Percentiles rank a stretch among this genome's conserved stretches.
Conservation (phyloP, 768 basidiomycete genomes). For the Ramaria sp. region DNA sequence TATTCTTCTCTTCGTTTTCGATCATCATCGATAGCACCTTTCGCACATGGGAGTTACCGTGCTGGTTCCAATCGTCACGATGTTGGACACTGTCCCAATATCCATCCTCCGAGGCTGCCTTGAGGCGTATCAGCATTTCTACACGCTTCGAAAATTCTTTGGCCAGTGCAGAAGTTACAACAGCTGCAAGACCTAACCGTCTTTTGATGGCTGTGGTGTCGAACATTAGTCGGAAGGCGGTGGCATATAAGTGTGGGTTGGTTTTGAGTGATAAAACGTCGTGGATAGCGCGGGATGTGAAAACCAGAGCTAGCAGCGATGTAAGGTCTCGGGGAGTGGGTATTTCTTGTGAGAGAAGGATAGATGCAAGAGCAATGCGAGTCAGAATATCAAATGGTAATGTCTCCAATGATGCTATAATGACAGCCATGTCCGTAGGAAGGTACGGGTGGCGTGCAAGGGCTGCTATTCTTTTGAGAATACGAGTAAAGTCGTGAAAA, state of each 20-base stretch:
- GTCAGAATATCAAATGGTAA: conserved; percentile 2
- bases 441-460: too few species aligned
- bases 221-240: not conserved
- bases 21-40: not conserved
- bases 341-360: not conserved
- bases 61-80: not conserved
- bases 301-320: not conserved
- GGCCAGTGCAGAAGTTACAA: not conserved
- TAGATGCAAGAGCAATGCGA: not conserved
- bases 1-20: conserved; percentile 1
- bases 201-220: not conserved
- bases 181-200: not conserved
- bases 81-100: not conserved
- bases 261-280: not conserved
- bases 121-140: not conserved
- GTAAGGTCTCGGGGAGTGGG: not conserved
- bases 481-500: too few species aligned
- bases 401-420: too few species aligned
- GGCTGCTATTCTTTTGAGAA: too few species aligned
- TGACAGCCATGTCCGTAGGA: too few species aligned
- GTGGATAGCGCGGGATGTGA: not conserved
- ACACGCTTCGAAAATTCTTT: not conserved
- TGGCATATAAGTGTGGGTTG: not conserved
- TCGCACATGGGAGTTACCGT: not conserved
- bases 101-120: not conserved